Evolutionary conservation across 2,329 filamentous ascomycete species (phyloP), one percentile per base, ranked within the genome.

Genomic region (Neurospora crassa): DNA sequence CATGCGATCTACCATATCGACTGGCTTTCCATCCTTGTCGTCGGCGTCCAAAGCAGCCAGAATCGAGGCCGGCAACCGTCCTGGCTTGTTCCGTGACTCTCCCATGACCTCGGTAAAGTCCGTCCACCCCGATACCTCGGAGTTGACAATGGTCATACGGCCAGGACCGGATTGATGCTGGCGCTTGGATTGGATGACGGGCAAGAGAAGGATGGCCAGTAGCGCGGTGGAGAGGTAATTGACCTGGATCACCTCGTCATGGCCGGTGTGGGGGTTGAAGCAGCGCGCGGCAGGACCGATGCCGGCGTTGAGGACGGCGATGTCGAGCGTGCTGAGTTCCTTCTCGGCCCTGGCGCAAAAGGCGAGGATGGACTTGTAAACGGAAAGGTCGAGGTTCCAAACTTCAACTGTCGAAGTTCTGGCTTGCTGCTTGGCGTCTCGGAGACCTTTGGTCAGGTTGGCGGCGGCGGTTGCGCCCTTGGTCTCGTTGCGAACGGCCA

Each of bases 181-280:
- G 16, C 29, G 69, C 63, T 72, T 81, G 20, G 81, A 77, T 70
- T 81, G 81, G 1, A 87, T 77, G 40, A 82, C 82, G 0, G 85
- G 85, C 1, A 87, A 75, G 3, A 87, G 71, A 0, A 86, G 77
- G 0, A 85, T 73, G 0, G 80, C 82, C 1, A 87, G 78, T 1
- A 88, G 75, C 29, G 85, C 81, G 0, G 83, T 86, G 42, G 79
- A 82, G 70, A 87, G 80, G 14, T 85, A 84, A 71, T 88, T 88
- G 59, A 83, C 80, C 0, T 84, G 85, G 67, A 87, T 77, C 1
- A 79, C 82, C 42, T 77, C 77, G 72, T 87, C 86, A 0, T 79
- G 75, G 1, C 10, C 10, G 0, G 81, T 83, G 1, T 77, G 76
- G 2, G 84, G 74, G 68, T 72, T 73, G 16, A 71, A 24, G 14